Base-by-base conservation (phyloP, 2,329 filamentous ascomycete genomes). In the Scedosporium aurantiacum region DNA sequence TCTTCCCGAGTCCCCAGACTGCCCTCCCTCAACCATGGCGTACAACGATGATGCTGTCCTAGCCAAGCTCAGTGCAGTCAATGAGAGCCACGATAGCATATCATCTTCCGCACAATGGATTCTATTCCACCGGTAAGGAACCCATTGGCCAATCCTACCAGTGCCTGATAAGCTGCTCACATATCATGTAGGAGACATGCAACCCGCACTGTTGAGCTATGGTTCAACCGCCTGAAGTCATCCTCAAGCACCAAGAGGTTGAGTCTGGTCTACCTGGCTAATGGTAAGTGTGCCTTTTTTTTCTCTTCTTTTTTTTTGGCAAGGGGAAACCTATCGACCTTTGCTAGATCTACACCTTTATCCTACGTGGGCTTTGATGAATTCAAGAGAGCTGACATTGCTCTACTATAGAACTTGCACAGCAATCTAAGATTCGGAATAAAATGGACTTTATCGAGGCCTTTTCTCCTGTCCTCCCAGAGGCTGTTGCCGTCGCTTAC, bases 21-120 rank as follows among this genome's bases (percentile, higher is more conserved):
- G 28, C 7, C 25, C 40, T 47, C 4, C 40, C 57, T 32, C 21
- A 67, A 74, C 63, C 63, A 97, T 99, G 93, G 87, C 94, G 55
- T 97, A 96, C 77, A 94, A 89, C 66, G 92, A 97, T 75, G 94
- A 99, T 77, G 90, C 91, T 56, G 91, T 99, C 61, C 85, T 92
- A 73, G 91, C 93, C 60, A 97, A 97, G 78, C 87, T 99, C 60
- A 95, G 92, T 37, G 90, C 91, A 50, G 83, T 99, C 64, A 97
- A 96, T 75, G 95, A 99, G 76, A 96, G 91, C 10, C 93, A 99
- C 73, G 94, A 99, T 72, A 95, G 91, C 75, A 97, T 99, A 70
- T 84, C 96, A 64, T 93, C 90, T 41, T 92, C 96, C 64, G 91
- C 94, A 62, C 93, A 97, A 85, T 99, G 95, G 95, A 94, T 99